Conservation (phyloP, 345 rosid genomes). For the Moricandia moricandioides region DNA sequence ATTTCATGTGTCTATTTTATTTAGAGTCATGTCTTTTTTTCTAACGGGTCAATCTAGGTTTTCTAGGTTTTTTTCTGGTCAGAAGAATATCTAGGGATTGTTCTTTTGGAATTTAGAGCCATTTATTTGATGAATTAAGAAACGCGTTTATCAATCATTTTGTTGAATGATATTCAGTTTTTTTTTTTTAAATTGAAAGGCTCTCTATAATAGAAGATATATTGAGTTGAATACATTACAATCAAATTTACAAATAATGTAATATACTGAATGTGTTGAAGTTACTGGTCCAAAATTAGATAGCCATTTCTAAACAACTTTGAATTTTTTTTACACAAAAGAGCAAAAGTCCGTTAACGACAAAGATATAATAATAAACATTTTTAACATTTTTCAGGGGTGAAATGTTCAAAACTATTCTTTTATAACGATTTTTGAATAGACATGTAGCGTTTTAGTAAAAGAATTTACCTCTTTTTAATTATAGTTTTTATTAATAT, state of each 20-base stretch:
- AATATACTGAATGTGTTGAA: neutral
- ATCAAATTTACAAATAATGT: neutral
- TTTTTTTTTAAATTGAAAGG: too few relatives aligned
- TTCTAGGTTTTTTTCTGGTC: neutral
- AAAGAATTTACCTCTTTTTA: too few relatives aligned
- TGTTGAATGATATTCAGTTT: constrained; percentile 3
- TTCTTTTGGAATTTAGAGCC: neutral
- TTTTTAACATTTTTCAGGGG: neutral
- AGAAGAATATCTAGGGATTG: neutral
- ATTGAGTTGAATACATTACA: neutral
- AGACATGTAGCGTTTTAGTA: too few relatives aligned
- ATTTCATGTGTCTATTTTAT: neutral
- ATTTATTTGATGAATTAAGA: neutral
- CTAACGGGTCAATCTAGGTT: constrained; percentile 9
- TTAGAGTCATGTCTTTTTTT: neutral
- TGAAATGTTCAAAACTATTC: neutral
- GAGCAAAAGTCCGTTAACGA: neutral
- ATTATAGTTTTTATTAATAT: too few relatives aligned
- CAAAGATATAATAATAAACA: neutral
- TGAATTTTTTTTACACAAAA: neutral
- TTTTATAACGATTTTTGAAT: neutral
- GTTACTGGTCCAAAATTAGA: neutral
- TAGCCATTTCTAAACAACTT: neutral
- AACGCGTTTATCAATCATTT: constrained; percentile 1
- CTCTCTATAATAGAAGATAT: neutral